Base-by-base conservation (phyloP, 805 yeast species). In the Clavispora phyllophila region DNA sequence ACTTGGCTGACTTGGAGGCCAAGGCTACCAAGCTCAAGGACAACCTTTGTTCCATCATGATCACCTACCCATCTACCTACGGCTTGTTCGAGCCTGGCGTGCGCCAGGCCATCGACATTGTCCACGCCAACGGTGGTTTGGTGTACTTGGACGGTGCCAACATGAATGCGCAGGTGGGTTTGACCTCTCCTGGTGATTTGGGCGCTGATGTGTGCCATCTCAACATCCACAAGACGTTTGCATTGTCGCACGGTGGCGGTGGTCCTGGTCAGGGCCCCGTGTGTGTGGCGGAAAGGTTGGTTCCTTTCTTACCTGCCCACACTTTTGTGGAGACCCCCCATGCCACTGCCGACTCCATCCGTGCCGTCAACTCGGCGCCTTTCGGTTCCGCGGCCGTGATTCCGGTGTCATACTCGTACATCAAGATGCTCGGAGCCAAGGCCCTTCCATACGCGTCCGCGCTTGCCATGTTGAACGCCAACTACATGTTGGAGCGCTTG, bases 251-350 rank as follows among this genome's bases (percentile, higher is more conserved):
- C 59, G 99, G 99, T 59, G 99, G 99, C 61, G 99, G 99, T 62
- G 99, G 99, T 34, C 99, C 99, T 33, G 99, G 98, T 60, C 95
- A 89, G 57, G 99, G 97, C 15, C 98, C 98, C 40, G 93, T 93
- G 50, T 88, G 98, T 75, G 98, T 91, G 44, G 83, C 82, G 53
- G 68, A 75, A 39, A 96, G 88, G 63, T 72, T 93, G 55, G 76
- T 75, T 35, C 87, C 87, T 41, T 89, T 79, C 66, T 75, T 93
- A 55, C 99, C 99, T 36, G 70, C 73, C 12, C 97, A 93, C 65
- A 75, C 78, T 18, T 70, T 85, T 32, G 72, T 78, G 13, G 54
- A 65, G 20, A 76, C 81, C 55, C 79, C 83, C 2, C 71, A 62
- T 47, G 60, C 70, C 22, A 65, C 73, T 14, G 62, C 49, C 48